Evolutionary conservation across 2,329 filamentous ascomycete species (phyloP), one percentile per base, ranked within the genome.

Genomic region (Trichoderma simmonsii): DNA sequence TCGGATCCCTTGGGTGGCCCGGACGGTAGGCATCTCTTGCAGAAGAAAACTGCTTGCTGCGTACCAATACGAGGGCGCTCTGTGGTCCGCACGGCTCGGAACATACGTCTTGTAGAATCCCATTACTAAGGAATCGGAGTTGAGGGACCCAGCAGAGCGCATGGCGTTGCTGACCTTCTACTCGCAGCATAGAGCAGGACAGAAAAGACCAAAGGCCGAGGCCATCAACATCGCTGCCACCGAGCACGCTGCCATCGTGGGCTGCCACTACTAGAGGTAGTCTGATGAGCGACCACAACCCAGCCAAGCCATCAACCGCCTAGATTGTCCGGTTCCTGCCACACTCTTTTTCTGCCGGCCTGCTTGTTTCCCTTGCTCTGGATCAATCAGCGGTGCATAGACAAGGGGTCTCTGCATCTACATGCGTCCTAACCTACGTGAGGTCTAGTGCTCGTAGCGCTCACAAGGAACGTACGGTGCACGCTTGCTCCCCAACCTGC

Each of bases 281-380:
- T 30, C 63, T 66, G 12, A 18, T 39, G 26, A 28, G 48, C 30
- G n/a, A 54, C 36, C 24, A 34, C 32, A 14, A 34, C 32, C 32
- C 61, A 48, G 61, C 30, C 30, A 57, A 28, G 34, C 24, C 15
- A 67, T 39, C 54, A 68, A 68, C 54, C 65, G 65, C 26, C 56
- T 69, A 14, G 39, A 61, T 36, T 61, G 30, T 62, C 21, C 39
- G 39, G 54, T 69, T 61, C 57, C 66, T 51, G 64, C 56, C 66
- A 60, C 66, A 69, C 34, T 30, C 66, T 30, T 69, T 60, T 60
- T 48, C 21, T 24, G 26, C 61, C 34, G 39, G 39, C 39, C 39
- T 48, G 39, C 39, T 48, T n/a, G 54, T 34, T 36, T 72, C 70
- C 70, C 48, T 63, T 62, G 43, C 57, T 72, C 70, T 72, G 39